Percentiles rank a stretch among this genome's conserved stretches.
These are phyloP conservation scores for Podila verticillata DNA, from an alignment of 192 early-diverging fungal species.

Conservation along the genomic window DNA sequence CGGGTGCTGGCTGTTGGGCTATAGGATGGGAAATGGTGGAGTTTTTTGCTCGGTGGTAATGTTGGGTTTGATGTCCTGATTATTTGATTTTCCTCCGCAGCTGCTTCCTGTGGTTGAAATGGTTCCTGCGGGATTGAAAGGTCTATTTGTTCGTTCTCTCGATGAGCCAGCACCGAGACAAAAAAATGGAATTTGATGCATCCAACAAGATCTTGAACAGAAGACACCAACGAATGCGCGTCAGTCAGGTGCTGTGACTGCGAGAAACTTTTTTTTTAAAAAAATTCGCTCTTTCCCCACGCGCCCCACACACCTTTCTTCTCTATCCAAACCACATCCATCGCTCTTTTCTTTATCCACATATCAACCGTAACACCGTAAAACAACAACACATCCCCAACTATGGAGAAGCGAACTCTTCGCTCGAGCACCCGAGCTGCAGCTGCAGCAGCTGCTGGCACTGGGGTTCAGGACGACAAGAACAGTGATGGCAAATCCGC, in stretches of 20 bases:
- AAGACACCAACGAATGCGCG: too few relatives aligned
- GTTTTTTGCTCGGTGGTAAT: constrained; percentile 5
- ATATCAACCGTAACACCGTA: background rate
- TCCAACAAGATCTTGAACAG: too few relatives aligned
- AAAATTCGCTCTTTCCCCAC: too few relatives aligned
- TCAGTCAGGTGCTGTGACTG: too few relatives aligned
- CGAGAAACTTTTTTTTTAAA: too few relatives aligned
- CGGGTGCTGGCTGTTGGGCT: constrained; percentile 27
- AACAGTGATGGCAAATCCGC: constrained; percentile 14
- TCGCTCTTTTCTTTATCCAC: background rate
- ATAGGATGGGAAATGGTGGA: background rate
- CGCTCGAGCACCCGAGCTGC: constrained; percentile 33
- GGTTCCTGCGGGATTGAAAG: too few relatives aligned
- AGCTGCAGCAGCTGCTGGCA: constrained; percentile 14
- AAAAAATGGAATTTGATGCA: too few relatives aligned
- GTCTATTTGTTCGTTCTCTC: too few relatives aligned
- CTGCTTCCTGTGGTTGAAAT: background rate
- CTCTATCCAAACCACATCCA: background rate
- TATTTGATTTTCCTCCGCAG: background rate
- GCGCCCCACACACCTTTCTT: too few relatives aligned
- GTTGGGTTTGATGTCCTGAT: background rate
- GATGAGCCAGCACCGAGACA: too few relatives aligned
- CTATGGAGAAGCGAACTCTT: constrained; percentile 42
- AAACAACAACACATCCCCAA: background rate
- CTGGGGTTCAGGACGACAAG: constrained; percentile 16